Evolutionary conservation across 2,329 filamentous ascomycete genomes (phyloP).

Genomic region (Aciculosporium take): DNA sequence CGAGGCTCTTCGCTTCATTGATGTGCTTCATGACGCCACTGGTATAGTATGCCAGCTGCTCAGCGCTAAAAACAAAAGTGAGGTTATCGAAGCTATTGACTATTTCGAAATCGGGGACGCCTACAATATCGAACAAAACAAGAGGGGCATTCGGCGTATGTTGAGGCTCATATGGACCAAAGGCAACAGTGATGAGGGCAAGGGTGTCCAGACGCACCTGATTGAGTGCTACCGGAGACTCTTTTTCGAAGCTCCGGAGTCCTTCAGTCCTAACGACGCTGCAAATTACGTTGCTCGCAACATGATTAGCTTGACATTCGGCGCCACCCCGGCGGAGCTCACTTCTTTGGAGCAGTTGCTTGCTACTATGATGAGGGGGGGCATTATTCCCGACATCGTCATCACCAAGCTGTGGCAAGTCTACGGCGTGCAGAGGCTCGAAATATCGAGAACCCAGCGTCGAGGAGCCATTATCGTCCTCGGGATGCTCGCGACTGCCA

Average conservation of each 20-base stretch:
- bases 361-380: slow-evolving; percentile 93
- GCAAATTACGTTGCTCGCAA: slow-evolving; percentile 94
- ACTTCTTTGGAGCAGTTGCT: slow-evolving; percentile 91
- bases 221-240: slow-evolving; percentile 94
- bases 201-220: slow-evolving; percentile 89
- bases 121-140: slow-evolving; percentile 89
- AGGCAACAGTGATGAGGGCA: slow-evolving; percentile 96
- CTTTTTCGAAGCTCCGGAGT: slow-evolving; percentile 89
- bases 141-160: slow-evolving; percentile 87
- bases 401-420: slow-evolving; percentile 94
- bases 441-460: slow-evolving; percentile 82
- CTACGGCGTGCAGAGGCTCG: slow-evolving; percentile 83
- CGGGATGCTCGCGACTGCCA: slow-evolving; percentile 89
- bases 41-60: slow-evolving; percentile 72
- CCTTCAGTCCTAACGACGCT: slow-evolving; percentile 75
- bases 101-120: slow-evolving; percentile 93
- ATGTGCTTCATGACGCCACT: slow-evolving; percentile 74
- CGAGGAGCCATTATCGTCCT: slow-evolving; percentile 90
- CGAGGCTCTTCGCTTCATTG: slow-evolving; percentile 89
- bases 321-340: slow-evolving; percentile 83
- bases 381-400: slow-evolving; percentile 72
- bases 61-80: slow-evolving; percentile 91
- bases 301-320: slow-evolving; percentile 98
- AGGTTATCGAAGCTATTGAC: slow-evolving; percentile 97
- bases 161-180: slow-evolving; percentile 97